phyloP scores from a whole-genome alignment of 768 basidiomycete genomes.

The Psilocybe subaeruginosa region DNA sequence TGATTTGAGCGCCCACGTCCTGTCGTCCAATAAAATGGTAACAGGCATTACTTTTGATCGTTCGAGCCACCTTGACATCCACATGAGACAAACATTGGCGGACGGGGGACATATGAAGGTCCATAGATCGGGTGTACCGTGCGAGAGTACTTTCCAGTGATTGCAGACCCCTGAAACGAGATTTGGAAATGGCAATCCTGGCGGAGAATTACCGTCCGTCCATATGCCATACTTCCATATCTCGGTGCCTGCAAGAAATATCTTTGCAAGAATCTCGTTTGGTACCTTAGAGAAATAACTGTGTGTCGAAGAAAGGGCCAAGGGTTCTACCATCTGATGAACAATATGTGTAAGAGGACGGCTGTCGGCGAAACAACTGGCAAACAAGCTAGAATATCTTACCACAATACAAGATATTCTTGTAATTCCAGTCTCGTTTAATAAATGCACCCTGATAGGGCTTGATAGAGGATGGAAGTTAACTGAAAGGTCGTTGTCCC shows the following conservation, averaged over 20 bases:
- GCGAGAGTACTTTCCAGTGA: slow-evolving; percentile 4
- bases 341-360: too few relatives aligned
- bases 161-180: slow-evolving; percentile 3
- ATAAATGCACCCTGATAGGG: too few relatives aligned
- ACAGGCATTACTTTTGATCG: slow-evolving; percentile 17
- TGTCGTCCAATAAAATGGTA: slow-evolving; percentile 21
- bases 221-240: background rate
- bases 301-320: background rate
- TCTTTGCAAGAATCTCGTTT: slow-evolving; percentile 14
- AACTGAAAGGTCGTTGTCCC: too few relatives aligned
- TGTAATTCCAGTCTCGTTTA: too few relatives aligned
- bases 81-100: slow-evolving; percentile 2
- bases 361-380: slow-evolving; percentile 11
- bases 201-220: background rate
- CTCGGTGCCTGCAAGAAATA: slow-evolving; percentile 11
- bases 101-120: slow-evolving; percentile 2
- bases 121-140: background rate
- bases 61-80: slow-evolving; percentile 21
- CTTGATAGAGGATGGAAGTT: too few relatives aligned
- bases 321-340: background rate
- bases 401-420: too few relatives aligned
- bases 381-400: slow-evolving; percentile 34
- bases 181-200: background rate
- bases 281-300: slow-evolving; percentile 1
- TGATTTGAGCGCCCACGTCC: background rate